A percentile compares a stretch with the other conserved stretches of the same genome.
Conservation (phyloP, 2,329 filamentous ascomycete genomes). For the Sphaceloma murrayae region DNA sequence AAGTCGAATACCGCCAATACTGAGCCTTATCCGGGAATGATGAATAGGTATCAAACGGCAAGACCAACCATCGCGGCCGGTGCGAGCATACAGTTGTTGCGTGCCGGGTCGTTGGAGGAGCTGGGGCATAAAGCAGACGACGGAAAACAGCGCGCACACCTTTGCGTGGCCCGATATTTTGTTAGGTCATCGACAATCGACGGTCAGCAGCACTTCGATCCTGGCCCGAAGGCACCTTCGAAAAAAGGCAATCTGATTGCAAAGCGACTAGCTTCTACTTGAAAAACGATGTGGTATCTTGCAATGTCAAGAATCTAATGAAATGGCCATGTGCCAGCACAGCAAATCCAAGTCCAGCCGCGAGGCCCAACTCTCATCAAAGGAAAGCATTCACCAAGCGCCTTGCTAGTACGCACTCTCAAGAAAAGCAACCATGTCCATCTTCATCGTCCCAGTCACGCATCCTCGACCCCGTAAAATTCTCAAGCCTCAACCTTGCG, state of each 20-base stretch:
- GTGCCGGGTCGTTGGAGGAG: too few species aligned
- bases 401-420: conserved; percentile 3
- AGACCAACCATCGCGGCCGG: too few species aligned
- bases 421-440: background rate
- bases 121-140: background rate
- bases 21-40: too few species aligned
- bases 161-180: too few species aligned
- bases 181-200: too few species aligned
- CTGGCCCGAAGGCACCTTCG: conserved; percentile 9
- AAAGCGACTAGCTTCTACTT: background rate
- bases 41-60: too few species aligned
- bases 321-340: background rate
- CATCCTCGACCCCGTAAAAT: too few species aligned
- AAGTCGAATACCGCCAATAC: too few species aligned
- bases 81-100: too few species aligned
- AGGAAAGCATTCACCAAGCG: conserved; percentile 7
- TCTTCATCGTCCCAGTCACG: background rate
- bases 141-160: too few species aligned
- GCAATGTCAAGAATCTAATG: background rate
- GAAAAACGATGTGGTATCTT: conserved; percentile 7
- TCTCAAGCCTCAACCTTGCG: too few species aligned
- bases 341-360: background rate
- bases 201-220: background rate
- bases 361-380: conserved; percentile 1
- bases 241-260: conserved; percentile 4